These are phyloP conservation scores for Trichoderma sp. DNA, from an alignment of 2,329 filamentous ascomycete species.

Conservation along the genomic window DNA sequence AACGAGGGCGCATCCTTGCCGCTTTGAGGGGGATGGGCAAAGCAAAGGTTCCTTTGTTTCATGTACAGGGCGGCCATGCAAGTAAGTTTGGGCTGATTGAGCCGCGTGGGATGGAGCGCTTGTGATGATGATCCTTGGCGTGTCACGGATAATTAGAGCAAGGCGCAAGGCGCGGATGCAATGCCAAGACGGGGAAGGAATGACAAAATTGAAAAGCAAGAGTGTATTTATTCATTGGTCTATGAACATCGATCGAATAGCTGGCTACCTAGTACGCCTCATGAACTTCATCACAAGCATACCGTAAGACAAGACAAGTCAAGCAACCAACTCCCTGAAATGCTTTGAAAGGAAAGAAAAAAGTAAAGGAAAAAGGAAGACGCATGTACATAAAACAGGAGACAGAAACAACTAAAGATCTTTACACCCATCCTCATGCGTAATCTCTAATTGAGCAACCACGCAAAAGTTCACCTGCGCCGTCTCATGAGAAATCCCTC, in stretches of 20 bases:
- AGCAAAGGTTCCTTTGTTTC: slow-evolving; percentile 9
- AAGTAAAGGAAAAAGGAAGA: neutral
- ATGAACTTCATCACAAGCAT: neutral
- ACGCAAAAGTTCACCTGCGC: neutral
- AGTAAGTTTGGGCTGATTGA: neutral
- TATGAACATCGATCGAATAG: neutral
- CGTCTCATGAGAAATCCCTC: neutral
- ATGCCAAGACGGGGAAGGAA: neutral
- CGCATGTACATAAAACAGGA: neutral
- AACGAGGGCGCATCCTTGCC: neutral
- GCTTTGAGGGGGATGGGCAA: neutral
- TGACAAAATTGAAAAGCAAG: neutral
- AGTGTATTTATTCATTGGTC: neutral
- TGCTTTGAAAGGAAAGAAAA: neutral
- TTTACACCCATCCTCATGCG: neutral
- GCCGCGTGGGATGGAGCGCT: neutral
- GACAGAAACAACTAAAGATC: neutral
- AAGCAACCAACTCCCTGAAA: slow-evolving; percentile 16
- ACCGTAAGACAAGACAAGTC: neutral
- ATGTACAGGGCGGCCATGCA: slow-evolving; percentile 1
- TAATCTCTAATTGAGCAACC: neutral
- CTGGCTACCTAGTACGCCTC: neutral
- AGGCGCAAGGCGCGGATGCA: neutral
- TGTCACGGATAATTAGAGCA: neutral
- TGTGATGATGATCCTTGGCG: neutral